Base-by-base conservation (phyloP, 2,329 filamentous ascomycete species). In the Aulographum hederae region DNA sequence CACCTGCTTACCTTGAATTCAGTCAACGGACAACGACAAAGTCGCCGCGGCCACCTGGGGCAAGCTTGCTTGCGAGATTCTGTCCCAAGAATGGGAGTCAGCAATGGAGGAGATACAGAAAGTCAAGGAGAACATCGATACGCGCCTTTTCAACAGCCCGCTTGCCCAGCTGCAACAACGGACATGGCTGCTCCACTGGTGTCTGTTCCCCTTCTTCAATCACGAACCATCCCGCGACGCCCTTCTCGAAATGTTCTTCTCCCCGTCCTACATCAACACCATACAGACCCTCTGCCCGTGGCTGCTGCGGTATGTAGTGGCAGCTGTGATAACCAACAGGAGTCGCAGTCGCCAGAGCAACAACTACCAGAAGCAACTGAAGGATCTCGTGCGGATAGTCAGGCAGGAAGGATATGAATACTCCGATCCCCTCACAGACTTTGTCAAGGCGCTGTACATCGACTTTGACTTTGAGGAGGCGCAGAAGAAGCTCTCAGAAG, bases 151-250 rank as follows among this genome's bases (percentile, higher is more conserved):
- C 69, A 89, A 77, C 69, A 94, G 93, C 67, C 80, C 86, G 18
- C 71, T 94, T 41, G 85, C 80, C 37, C 89, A 98, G 63, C 77
- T 98, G 39, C 78, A 86, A 55, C 86, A 94, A 67, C 81, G 89
- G 52, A 91, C 85, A 36, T 93, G 86, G 81, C 67, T 98, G 48
- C 78, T 93, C 47, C 89, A 98, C 78, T 98, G 89, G 85, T 76
- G 81, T 28, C 75, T 98, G 38, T 98, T 95, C 72, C 86, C 89
- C 39, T 85, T 94, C 62, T 98, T 95, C 72, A 95, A 98, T 73
- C 77, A 81, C 62, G 86, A 95, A 48, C 68, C 73, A 42, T 81
- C 82, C 36, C 82, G 86, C 49, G 89, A 98, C 52, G 71, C 73
- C 44, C 70, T 98, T 46, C 81, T 89, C 50, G 89, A 98, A 46